Evolutionary conservation across 345 rosid genomes (phyloP).

Genomic region (Aethionema arabicum): DNA sequence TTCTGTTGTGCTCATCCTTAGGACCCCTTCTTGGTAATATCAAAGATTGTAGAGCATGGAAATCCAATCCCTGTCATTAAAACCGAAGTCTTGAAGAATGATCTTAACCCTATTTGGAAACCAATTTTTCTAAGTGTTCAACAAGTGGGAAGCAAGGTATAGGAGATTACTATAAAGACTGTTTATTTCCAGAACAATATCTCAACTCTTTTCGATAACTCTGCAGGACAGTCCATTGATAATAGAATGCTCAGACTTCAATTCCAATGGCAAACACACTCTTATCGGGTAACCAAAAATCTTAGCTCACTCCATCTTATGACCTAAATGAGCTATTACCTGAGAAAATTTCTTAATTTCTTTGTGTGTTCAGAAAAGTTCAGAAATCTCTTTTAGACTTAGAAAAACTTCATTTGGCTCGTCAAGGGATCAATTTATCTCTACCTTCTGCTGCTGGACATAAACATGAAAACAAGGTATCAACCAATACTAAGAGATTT

Average conservation of each 20-base stretch:
- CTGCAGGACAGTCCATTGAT: slow-evolving; percentile 40
- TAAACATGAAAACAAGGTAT: slow-evolving; percentile 56
- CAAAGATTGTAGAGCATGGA: slow-evolving; percentile 66
- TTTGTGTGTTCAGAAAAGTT: slow-evolving; percentile 57
- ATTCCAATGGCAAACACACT: slow-evolving; percentile 37
- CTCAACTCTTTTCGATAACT: background rate
- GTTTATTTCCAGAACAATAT: slow-evolving; percentile 10
- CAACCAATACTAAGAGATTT: slow-evolving; percentile 13
- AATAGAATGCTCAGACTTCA: slow-evolving; percentile 39
- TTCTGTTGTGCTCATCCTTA: slow-evolving; percentile 32
- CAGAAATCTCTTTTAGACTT: slow-evolving; percentile 71
- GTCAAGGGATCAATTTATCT: slow-evolving; percentile 54
- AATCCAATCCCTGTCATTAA: slow-evolving; percentile 69
- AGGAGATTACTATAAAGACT: background rate
- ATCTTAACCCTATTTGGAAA: slow-evolving; percentile 69
- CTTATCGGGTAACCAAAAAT: slow-evolving; percentile 32
- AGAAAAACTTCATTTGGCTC: slow-evolving; percentile 58
- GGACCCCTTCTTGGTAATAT: slow-evolving; percentile 88
- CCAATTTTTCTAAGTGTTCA: slow-evolving; percentile 71
- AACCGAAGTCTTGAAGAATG: slow-evolving; percentile 82
- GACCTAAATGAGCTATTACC: slow-evolving; percentile 12
- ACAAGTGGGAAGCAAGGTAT: slow-evolving; percentile 92
- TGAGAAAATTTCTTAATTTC: slow-evolving; percentile 29
- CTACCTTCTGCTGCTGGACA: slow-evolving; percentile 52
- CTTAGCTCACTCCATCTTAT: slow-evolving; percentile 6